Conservation (phyloP, 2,329 filamentous ascomycete genomes). For the Fusarium coicis region DNA sequence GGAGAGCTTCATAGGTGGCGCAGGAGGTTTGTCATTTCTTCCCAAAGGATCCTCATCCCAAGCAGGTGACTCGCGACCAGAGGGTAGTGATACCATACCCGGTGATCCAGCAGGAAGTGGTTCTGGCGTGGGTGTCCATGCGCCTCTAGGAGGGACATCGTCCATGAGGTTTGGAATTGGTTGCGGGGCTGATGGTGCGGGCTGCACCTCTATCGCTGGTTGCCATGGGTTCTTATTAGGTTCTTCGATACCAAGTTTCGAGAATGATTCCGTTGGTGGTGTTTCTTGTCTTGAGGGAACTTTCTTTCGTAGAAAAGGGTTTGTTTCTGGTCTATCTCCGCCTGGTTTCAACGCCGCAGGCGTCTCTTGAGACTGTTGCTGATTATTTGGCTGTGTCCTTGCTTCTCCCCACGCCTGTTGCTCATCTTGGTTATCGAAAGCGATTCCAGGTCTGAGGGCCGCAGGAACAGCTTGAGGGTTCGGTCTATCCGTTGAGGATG, state of each 20-base stretch:
- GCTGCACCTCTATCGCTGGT: conserved; percentile 39
- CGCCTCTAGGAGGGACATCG: conserved; percentile 43
- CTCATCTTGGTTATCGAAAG: conserved; percentile 39
- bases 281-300: conserved; percentile 43
- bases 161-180: conserved; percentile 33
- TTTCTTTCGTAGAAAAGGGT: conserved; percentile 65
- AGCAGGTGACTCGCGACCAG: conserved; percentile 51
- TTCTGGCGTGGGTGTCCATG: conserved; percentile 47
- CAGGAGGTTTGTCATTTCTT: conserved; percentile 41
- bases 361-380: conserved; percentile 30
- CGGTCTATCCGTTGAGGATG: background rate
- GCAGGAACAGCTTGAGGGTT: conserved; percentile 43
- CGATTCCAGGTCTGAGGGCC: conserved; percentile 48
- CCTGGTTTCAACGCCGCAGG: conserved; percentile 51
- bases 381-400: conserved; percentile 29
- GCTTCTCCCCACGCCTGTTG: conserved; percentile 49
- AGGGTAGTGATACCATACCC: conserved; percentile 50
- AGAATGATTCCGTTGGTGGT: conserved; percentile 52
- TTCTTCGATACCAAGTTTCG: conserved; percentile 57
- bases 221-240: conserved; percentile 52
- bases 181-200: conserved; percentile 16
- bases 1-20: conserved; percentile 42
- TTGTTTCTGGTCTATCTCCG: conserved; percentile 55
- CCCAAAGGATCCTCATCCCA: conserved; percentile 53
- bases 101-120: conserved; percentile 45